A percentile compares a stretch with the other conserved stretches of the same genome.
phyloP scores from a whole-genome alignment of 805 yeast species.

The Pichia cabralensis region DNA sequence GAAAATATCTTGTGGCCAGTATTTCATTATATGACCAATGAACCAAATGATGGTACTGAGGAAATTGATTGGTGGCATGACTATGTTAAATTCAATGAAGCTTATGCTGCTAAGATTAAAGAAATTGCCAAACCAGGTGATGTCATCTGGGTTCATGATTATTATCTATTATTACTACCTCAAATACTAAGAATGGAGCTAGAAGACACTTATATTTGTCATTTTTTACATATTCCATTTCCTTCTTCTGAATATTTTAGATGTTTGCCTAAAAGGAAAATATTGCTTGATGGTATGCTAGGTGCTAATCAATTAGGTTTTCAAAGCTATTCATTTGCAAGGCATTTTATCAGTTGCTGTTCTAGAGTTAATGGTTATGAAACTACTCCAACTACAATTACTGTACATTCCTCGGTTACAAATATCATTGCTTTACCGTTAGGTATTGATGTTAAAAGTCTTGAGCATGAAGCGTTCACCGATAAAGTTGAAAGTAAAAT shows the following conservation, averaged over 20 bases:
- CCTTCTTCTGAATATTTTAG: conserved; percentile 92
- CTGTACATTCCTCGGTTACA: conserved; percentile 69
- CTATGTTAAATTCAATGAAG: conserved; percentile 84
- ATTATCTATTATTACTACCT: conserved; percentile 72
- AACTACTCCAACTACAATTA: conserved; percentile 43
- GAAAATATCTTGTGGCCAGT: conserved; percentile 91
- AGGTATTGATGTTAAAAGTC: conserved; percentile 72
- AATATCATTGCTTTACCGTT: conserved; percentile 72
- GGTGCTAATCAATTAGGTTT: conserved; percentile 84
- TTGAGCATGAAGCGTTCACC: conserved; percentile 53
- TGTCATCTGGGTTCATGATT: conserved; percentile 87
- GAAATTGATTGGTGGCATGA: conserved; percentile 76
- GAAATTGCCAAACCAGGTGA: conserved; percentile 79
- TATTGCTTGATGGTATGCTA: conserved; percentile 80
- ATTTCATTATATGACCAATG: conserved; percentile 83
- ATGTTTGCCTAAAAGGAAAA: conserved; percentile 73
- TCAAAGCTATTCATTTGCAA: conserved; percentile 75
- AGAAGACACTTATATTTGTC: conserved; percentile 65
- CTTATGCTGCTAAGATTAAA: conserved; percentile 71
- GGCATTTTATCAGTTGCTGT: conserved; percentile 88
- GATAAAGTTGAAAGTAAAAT: conserved; percentile 51
- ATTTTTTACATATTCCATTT: conserved; percentile 84
- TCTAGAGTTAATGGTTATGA: conserved; percentile 82
- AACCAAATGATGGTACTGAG: conserved; percentile 55
- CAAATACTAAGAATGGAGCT: conserved; percentile 71